These are phyloP conservation scores for Vitis rupestris DNA, from an alignment of 164 flowering plant genomes.

Conservation along the genomic window DNA sequence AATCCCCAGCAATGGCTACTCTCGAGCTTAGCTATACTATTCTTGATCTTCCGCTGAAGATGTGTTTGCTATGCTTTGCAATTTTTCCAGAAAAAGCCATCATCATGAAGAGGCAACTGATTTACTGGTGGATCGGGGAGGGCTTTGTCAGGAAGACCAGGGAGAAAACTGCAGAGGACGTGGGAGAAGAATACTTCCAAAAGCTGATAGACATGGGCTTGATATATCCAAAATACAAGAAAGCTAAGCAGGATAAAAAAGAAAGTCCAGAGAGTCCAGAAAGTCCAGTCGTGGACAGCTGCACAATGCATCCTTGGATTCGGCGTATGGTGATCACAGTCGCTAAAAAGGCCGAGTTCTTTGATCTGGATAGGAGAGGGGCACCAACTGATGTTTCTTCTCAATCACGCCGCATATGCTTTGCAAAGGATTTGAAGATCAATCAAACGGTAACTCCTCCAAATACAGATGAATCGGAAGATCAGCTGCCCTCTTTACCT, in stretches of 20 bases:
- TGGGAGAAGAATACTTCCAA: background rate
- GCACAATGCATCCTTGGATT: constrained; percentile 1
- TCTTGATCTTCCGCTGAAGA: no score
- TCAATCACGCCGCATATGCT: background rate
- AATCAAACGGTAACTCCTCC: no score
- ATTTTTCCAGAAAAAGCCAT: background rate
- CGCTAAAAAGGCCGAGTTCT: background rate
- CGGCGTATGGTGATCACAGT: background rate
- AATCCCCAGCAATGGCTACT: no score
- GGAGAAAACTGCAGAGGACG: background rate
- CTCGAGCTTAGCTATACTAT: no score
- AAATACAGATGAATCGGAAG: no score
- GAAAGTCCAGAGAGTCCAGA: no score
- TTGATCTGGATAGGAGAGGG: background rate
- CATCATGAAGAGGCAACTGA: background rate
- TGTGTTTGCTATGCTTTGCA: no score
- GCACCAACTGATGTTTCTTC: background rate
- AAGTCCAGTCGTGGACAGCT: background rate
- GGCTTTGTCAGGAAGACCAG: background rate
- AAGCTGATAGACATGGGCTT: background rate
- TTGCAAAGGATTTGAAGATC: background rate
- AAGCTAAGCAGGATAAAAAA: no score
- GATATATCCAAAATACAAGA: background rate
- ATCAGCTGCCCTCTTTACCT: no score
- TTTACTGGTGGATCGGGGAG: constrained; percentile 16